phyloP scores from a whole-genome alignment of 2,329 filamentous ascomycete genomes.

The Hawksworthiomyces lignivorus region DNA sequence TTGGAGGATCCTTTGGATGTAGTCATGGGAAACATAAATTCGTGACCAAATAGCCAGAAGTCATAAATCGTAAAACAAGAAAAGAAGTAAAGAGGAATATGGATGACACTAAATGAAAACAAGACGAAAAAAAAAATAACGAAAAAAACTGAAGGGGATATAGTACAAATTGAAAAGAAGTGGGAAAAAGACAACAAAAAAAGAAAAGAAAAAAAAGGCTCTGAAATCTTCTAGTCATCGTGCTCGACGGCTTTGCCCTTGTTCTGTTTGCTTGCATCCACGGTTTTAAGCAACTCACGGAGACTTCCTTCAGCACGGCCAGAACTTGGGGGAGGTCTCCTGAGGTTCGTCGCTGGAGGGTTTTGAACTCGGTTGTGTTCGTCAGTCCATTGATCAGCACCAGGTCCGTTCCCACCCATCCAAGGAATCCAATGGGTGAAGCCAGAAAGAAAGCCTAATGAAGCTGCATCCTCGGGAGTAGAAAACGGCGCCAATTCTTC shows the following conservation, averaged over 20 bases:
- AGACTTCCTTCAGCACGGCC: constrained; percentile 50
- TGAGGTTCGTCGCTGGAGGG: too few species aligned
- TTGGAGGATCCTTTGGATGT: too few species aligned
- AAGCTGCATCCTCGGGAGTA: constrained; percentile 13
- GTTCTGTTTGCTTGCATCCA: constrained; percentile 17
- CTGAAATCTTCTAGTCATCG: neutral
- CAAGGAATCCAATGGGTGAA: constrained; percentile 41
- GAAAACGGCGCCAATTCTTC: constrained; percentile 9
- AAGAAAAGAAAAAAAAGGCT: neutral
- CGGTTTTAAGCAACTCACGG: constrained; percentile 40
- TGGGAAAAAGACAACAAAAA: constrained; percentile 1
- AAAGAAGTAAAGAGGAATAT: neutral
- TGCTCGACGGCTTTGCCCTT: constrained; percentile 20
- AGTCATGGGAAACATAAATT: neutral
- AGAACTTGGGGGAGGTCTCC: neutral
- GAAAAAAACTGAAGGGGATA: neutral
- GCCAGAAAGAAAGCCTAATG: constrained; percentile 25
- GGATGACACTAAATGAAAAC: too few species aligned
- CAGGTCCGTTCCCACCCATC: constrained; percentile 23
- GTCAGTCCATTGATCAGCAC: neutral
- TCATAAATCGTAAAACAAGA: neutral
- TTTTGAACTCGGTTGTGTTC: neutral
- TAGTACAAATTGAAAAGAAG: neutral
- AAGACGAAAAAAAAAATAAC: constrained; percentile 5
- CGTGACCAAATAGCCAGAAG: neutral